These are phyloP conservation scores for Rhododendron simsii DNA, from an alignment of 148 eudicot species.

Conservation along the genomic window DNA sequence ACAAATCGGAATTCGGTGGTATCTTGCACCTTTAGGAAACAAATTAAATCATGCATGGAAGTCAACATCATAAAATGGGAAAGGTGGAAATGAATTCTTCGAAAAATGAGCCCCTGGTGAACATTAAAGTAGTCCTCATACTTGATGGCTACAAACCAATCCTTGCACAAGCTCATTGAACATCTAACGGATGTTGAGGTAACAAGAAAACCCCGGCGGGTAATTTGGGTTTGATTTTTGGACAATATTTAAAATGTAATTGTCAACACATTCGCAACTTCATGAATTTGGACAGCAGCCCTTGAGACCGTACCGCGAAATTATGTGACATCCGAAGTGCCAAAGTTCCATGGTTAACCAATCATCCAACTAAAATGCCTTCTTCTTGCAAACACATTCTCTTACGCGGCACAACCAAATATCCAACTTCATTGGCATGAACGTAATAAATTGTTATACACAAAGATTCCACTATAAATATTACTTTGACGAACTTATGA, in stretches of 20 bases:
- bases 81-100: background rate
- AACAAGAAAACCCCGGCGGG: background rate
- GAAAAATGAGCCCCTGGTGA: background rate
- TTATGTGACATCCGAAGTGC: background rate
- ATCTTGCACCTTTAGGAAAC: background rate
- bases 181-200: background rate
- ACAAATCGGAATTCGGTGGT: background rate
- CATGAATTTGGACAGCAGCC: background rate
- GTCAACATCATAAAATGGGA: background rate
- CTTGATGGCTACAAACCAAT: background rate
- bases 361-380: background rate
- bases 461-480: background rate
- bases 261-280: background rate
- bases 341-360: background rate
- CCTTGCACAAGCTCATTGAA: background rate
- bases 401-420: background rate
- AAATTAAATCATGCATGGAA: background rate
- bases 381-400: background rate
- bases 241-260: background rate
- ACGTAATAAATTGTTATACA: too few relatives aligned
- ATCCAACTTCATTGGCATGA: background rate
- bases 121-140: background rate
- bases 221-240: background rate
- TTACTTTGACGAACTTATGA: background rate
- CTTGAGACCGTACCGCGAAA: background rate